Conservation (phyloP, 805 yeast genomes). For the Ascoidea rubescens region DNA sequence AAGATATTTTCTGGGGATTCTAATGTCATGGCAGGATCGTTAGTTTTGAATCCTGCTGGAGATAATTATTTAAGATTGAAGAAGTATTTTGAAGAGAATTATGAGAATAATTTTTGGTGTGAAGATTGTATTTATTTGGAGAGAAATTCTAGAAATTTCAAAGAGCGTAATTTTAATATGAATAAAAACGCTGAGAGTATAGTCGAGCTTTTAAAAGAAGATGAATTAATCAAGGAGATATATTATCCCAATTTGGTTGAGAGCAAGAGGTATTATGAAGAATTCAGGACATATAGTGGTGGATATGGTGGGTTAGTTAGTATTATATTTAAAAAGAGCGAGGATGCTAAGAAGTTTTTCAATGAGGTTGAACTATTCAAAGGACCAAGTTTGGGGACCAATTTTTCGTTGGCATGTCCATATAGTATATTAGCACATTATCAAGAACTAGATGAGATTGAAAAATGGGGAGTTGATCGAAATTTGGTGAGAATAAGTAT, state of each 20-base stretch:
- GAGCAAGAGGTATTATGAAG: conserved; percentile 56
- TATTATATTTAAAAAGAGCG: conserved; percentile 48
- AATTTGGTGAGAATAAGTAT: conserved; percentile 69
- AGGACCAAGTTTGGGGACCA: conserved; percentile 88
- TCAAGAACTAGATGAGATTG: conserved; percentile 66
- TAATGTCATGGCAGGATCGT: conserved; percentile 89
- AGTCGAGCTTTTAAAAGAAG: conserved; percentile 31
- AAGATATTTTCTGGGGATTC: conserved; percentile 91
- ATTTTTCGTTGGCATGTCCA: conserved; percentile 81
- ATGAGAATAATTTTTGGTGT: conserved; percentile 75
- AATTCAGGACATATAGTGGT: conserved; percentile 48
- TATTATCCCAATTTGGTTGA: conserved; percentile 50
- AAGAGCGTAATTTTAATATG: conserved; percentile 37
- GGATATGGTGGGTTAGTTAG: conserved; percentile 88
- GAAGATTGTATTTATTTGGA: conserved; percentile 90
- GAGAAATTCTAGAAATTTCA: conserved; percentile 85
- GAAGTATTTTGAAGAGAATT: conserved; percentile 33
- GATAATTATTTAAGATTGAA: conserved; percentile 35
- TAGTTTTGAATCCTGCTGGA: conserved; percentile 62
- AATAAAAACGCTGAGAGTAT: conserved; percentile 43
- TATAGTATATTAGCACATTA: conserved; percentile 81
- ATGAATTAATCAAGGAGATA: conserved; percentile 43
- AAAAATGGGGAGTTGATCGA: conserved; percentile 70
- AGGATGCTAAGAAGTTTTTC: conserved; percentile 61
- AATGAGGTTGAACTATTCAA: conserved; percentile 57